Base-by-base conservation (phyloP, 2,329 filamentous ascomycete species). In the Aspergillus spinulosporus region DNA sequence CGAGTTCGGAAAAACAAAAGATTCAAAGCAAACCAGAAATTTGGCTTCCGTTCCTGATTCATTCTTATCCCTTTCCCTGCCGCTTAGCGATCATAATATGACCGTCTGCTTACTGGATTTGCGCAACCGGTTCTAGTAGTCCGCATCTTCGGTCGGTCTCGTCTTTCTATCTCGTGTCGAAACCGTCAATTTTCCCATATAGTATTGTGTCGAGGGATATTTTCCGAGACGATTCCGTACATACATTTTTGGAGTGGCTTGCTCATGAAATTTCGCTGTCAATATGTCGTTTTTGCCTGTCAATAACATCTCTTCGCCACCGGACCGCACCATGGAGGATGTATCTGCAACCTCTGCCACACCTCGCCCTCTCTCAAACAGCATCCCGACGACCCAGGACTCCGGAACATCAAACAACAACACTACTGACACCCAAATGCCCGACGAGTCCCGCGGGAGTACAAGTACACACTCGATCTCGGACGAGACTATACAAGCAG, bases 401-500 rank as follows among this genome's bases (percentile, higher is more conserved):
- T 53, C 50, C 32, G 59, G 32, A 42, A 57, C 52, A 58, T 63
- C 42, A 54, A 61, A 53, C 52, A 21, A 72, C 55, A 56, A 67
- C 52, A 21, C 21, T 21, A 66, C 47, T 43, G 62, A 62, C 15
- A 37, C 48, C 51, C 56, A 55, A 46, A 59, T 52, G 29, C 59
- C 81, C 78, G 14, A 78, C 80, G 59, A 78, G 78, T 65, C 74
- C 79, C 71, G 80, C 66, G 67, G 80, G 62, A 21, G 21, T 21
- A 21, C 21, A 21, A 74, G 72, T 52, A 69, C 73, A 42, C 70
- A 77, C 45, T 68, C 73, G 9, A 71, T 80, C 31, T 68, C 68
- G 9, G 69, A 86, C 58, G 90, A 95, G 64, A 80, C 90, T 26
- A 87, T 90, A 58, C 90, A 92, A 82, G 88, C 88, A 39, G 87